Percentiles rank a stretch among this genome's conserved stretches.
Evolutionary conservation across 495 filamentous ascomycete genomes (phyloP).

Genomic region (Talaromyces ruber): DNA sequence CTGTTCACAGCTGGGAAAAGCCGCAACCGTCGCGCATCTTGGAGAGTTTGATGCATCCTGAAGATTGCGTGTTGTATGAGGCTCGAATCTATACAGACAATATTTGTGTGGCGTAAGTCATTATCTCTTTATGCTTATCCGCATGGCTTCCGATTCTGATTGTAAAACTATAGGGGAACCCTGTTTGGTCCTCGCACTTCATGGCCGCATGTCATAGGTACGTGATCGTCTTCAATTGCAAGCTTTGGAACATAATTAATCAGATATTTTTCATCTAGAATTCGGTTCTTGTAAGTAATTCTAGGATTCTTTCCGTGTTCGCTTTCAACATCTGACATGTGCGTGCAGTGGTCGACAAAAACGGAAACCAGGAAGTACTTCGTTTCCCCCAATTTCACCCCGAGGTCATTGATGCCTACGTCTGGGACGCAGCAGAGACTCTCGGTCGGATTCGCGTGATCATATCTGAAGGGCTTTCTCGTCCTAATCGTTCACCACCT

Average conservation of each 20-base stretch:
- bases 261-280: slow-evolving; percentile 10
- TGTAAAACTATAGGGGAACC: slow-evolving; percentile 32
- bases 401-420: slow-evolving; percentile 59
- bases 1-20: slow-evolving; percentile 72
- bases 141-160: neutral
- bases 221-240: slow-evolving; percentile 7
- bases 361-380: slow-evolving; percentile 52
- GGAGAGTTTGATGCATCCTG: slow-evolving; percentile 49
- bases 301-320: neutral
- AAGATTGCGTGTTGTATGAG: slow-evolving; percentile 56
- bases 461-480: slow-evolving; percentile 63
- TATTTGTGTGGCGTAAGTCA: slow-evolving; percentile 49
- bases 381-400: slow-evolving; percentile 67
- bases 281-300: slow-evolving; percentile 14
- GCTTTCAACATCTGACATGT: neutral
- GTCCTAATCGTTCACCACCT: slow-evolving; percentile 34
- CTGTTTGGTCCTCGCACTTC: slow-evolving; percentile 44
- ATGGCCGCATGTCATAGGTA: slow-evolving; percentile 56
- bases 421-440: slow-evolving; percentile 65
- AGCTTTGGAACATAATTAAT: neutral
- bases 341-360: slow-evolving; percentile 48
- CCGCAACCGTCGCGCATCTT: slow-evolving; percentile 55
- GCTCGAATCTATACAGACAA: slow-evolving; percentile 68
- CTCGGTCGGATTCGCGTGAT: slow-evolving; percentile 70
- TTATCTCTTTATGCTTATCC: neutral